Evolutionary conservation across 2,329 filamentous ascomycete species (phyloP), one percentile per base, ranked within the genome.

Genomic region (Aspergillus melleus): DNA sequence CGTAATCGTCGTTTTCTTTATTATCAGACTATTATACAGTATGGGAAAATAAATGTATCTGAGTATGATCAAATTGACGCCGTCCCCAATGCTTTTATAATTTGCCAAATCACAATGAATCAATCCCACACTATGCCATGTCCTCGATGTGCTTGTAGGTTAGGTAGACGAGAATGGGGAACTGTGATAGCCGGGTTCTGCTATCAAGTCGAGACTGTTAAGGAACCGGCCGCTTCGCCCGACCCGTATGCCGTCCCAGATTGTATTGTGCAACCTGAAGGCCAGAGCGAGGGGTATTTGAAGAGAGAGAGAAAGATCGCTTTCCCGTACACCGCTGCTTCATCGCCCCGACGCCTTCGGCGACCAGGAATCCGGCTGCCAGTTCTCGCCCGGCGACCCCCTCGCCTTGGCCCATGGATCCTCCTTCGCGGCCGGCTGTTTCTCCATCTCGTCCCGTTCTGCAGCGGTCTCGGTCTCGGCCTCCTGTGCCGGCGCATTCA

Each of bases 341-440:
- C 69, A 78, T 60, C 72, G 67, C 66, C 76, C 79, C 30, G 72
- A 70, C n/a, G 78, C 65, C 2, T 74, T 73, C 4, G 86, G 86
- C 5, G 72, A 77, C 88, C 88, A 91, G 3, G 85, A 77, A 52
- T 84, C 71, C 0, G 89, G 89, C 73, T 90, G 86, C 87, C 87
- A 90, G n/a, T 76, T 79, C 70, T 90, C 87, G 56, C 87, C 81
- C 0, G 86, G 85, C 2, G 58, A 81, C n/a, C 77, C 78, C n/a
- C 73, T 79, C 1, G 81, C 79, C 63, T 79, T 81, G 30, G 83
- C 83, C 87, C 87, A 90, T 2, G 87, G 87, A 69, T 88, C 69
- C 24, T 71, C 67, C 57, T 68, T 65, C 11, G 55, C 46, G 6
- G 46, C 36, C 11, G 58, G 32, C 55, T 70, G 75, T 29, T 68